Evolutionary conservation across 2,329 filamentous ascomycete species (phyloP).

Genomic region (Colletotrichum australisinense): DNA sequence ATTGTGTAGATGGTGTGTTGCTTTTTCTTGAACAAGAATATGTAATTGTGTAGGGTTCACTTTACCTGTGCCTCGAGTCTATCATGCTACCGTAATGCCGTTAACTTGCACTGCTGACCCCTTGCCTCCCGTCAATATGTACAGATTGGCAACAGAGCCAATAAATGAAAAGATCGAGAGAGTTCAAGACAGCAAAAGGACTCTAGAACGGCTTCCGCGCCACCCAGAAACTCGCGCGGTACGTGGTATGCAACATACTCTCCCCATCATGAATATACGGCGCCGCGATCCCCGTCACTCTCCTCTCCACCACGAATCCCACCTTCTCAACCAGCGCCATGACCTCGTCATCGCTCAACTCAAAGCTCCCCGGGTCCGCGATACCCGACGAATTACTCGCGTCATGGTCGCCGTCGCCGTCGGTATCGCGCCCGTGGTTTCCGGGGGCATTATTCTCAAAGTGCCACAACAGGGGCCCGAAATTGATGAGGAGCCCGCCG

Average conservation of each 20-base stretch:
- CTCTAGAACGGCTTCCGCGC: constrained; percentile 72
- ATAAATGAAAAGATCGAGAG: neutral
- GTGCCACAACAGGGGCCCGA: constrained; percentile 95
- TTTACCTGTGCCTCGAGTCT: neutral
- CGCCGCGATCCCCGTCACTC: constrained; percentile 69
- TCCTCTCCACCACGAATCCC: constrained; percentile 80
- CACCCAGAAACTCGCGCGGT: constrained; percentile 86
- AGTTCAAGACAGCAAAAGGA: neutral
- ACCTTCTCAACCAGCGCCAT: constrained; percentile 77
- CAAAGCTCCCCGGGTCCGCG: constrained; percentile 88
- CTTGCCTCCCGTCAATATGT: neutral
- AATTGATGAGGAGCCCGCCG: constrained; percentile 87
- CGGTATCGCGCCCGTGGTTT: constrained; percentile 63
- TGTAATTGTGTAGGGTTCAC: too few species aligned
- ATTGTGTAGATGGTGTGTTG: too few species aligned
- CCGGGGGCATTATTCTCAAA: constrained; percentile 81
- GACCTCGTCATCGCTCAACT: constrained; percentile 91
- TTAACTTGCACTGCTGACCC: neutral
- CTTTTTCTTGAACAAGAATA: neutral
- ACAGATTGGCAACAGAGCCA: neutral
- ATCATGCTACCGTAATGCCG: neutral
- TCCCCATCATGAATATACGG: constrained; percentile 89
- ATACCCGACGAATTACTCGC: constrained; percentile 72
- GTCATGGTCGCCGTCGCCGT: constrained; percentile 62
- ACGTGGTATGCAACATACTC: constrained; percentile 89